A percentile compares a stretch with the other conserved stretches of the same genome.
Evolutionary conservation across 1,284 basidiomycete genomes (phyloP).

Genomic region (Ganoderma lingzhi): DNA sequence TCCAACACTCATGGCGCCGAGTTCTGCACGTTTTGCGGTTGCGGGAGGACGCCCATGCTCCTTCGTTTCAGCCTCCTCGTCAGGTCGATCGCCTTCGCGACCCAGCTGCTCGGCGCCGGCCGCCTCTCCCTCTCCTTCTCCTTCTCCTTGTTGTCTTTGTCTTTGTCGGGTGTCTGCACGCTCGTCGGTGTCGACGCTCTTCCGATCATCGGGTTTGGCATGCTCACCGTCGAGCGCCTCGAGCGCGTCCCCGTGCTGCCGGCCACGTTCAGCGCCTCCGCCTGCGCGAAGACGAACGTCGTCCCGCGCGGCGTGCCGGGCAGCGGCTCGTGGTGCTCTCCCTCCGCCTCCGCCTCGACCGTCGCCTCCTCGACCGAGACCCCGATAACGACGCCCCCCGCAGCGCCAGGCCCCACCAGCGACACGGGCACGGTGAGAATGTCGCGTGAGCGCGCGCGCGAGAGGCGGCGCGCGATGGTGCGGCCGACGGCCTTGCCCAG

Average conservation of each 20-base stretch:
- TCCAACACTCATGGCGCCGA: conserved; percentile 3
- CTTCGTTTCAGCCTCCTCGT: conserved; percentile 58
- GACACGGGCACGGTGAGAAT: conserved; percentile 33
- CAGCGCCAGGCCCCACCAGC: conserved; percentile 30
- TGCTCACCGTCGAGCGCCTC: conserved; percentile 49
- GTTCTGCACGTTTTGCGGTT: conserved; percentile 7
- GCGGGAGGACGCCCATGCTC: conserved; percentile 42
- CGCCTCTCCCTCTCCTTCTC: conserved; percentile 37
- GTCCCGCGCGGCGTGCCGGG: conserved; percentile 27
- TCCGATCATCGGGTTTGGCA: conserved; percentile 29
- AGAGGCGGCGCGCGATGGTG: conserved; percentile 61
- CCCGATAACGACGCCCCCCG: conserved; percentile 56
- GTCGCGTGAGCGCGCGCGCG: conserved; percentile 48
- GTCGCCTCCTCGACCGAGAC: conserved; percentile 68
- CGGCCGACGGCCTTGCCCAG: conserved; percentile 58
- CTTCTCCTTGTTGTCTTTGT: conserved; percentile 14
- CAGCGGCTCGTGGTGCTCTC: conserved; percentile 37
- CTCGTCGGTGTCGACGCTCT: conserved; percentile 4
- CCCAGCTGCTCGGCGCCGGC: conserved; percentile 40
- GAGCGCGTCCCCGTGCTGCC: conserved; percentile 35
- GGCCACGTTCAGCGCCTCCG: conserved; percentile 40
- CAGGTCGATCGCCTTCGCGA: conserved; percentile 58
- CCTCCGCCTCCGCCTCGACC: conserved; percentile 49
- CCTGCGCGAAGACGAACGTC: conserved; percentile 46
- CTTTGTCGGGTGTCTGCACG: not conserved